phyloP scores from a whole-genome alignment of 768 basidiomycete species.

The Suillus sp. region DNA sequence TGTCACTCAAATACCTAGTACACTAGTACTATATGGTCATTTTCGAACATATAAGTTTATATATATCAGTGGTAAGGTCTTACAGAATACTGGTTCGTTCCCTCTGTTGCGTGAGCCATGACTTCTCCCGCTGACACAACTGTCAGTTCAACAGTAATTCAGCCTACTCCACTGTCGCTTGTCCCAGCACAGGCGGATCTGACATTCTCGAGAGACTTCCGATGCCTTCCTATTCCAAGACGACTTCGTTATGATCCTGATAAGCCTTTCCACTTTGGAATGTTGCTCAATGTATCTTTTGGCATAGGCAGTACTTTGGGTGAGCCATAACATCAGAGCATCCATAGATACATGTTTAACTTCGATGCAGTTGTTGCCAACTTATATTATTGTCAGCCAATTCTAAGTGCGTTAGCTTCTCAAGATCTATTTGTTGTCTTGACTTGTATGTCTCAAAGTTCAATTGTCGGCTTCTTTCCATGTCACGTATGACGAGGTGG shows the following conservation, averaged over 20 bases:
- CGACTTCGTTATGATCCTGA: constrained; percentile 43
- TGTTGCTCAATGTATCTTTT: constrained; percentile 47
- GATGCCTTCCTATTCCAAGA: constrained; percentile 49
- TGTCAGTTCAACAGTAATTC: neutral
- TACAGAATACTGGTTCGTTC: neutral
- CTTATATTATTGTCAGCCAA: constrained; percentile 81
- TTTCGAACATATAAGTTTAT: neutral
- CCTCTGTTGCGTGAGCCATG: neutral
- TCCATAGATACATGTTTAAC: neutral
- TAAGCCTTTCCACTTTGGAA: constrained; percentile 38
- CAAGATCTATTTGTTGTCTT: neutral
- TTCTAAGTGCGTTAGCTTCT: constrained; percentile 54
- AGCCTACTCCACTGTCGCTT: neutral
- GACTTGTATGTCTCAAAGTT: constrained; percentile 15
- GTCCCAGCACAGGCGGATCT: neutral
- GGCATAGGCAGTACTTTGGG: constrained; percentile 50
- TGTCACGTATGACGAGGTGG: constrained; percentile 35
- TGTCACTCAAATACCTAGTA: neutral
- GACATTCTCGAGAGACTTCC: constrained; percentile 34
- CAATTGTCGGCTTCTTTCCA: constrained; percentile 41
- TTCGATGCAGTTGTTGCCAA: constrained; percentile 52
- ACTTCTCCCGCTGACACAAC: neutral
- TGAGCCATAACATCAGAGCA: constrained; percentile 23
- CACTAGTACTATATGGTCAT: neutral
- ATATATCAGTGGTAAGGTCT: neutral